Evolutionary conservation across 73 alveolate species (phyloP).

Genomic region (Paramecium sonneborni): DNA sequence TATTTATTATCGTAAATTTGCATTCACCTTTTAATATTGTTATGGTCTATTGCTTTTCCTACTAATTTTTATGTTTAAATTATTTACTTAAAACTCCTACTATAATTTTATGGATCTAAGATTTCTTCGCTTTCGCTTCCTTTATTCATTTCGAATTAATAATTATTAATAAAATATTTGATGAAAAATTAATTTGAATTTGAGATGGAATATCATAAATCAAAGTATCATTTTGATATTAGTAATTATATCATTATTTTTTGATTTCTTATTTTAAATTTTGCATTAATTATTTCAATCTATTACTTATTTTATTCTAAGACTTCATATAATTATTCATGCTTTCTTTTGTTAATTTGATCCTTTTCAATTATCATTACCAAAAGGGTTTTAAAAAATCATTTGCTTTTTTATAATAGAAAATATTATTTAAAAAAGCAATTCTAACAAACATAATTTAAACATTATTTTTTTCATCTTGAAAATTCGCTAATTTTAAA

Average conservation of each 20-base stretch:
- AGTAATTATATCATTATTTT: not conserved
- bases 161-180: not conserved
- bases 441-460: not conserved
- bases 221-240: not conserved
- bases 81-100: not conserved
- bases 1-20: not conserved
- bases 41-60: conserved; percentile 11
- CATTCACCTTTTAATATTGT: conserved; percentile 18
- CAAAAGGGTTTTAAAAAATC: not conserved
- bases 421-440: not conserved
- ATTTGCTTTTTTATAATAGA: not conserved
- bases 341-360: not conserved
- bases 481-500: not conserved
- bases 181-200: not conserved
- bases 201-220: not conserved
- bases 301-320: not conserved
- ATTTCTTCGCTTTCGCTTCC: not conserved
- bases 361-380: not conserved
- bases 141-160: not conserved
- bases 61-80: not conserved
- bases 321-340: not conserved
- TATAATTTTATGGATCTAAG: not conserved
- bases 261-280: not conserved
- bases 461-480: not conserved
- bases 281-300: not conserved